Evolutionary conservation across 768 basidiomycete species (phyloP), one percentile per base, ranked within the genome.

Genomic region (Boletus speciosus): DNA sequence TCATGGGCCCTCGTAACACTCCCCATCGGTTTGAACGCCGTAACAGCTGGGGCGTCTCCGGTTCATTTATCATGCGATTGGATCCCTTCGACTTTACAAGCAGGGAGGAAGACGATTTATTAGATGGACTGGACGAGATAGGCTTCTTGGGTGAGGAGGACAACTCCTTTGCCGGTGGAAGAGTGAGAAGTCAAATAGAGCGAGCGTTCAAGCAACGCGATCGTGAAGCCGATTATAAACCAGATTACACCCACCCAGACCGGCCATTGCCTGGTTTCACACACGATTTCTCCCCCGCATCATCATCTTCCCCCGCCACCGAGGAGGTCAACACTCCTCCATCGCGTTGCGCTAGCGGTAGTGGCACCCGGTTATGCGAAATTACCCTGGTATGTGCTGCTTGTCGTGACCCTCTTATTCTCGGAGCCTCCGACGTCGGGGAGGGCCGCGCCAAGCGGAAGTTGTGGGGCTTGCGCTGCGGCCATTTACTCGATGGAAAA

Each of bases 401-500:
- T 10, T 92, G 90, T 56, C 69, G 78, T 23, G 84, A 84, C 54
- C 85, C 86, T 0, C 76, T 91, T 5, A 67, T 86, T 10, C 73
- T 86, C 29, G 73, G 77, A 35, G 75, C 78, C 44, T 73, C 74
- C 2, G 78, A 76, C 12, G 72, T 82, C n/a, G 70, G 73, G 15
- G 70, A 75, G 42, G 82, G 81, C 35, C 74, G 71, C 38, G 71
- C 71, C 38, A 69, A 69, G 36, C 72, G 76, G 49, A 77, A 80
- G 40, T 70, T 91, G 8, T 91, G 88, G 89, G 82, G 79, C 2
- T 69, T 92, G 55, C 74, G 86, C 38, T 92, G 89, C 49, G 89
- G 89, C 0, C 90, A 92, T 64, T 68, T 92, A 61, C 76, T 91
- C 0, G 89, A 91, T 58, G 90, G 87, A 46, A 88, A 85, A 66